phyloP scores from a whole-genome alignment of 148 eudicot genomes.

The Tetragonia tetragonoides region DNA sequence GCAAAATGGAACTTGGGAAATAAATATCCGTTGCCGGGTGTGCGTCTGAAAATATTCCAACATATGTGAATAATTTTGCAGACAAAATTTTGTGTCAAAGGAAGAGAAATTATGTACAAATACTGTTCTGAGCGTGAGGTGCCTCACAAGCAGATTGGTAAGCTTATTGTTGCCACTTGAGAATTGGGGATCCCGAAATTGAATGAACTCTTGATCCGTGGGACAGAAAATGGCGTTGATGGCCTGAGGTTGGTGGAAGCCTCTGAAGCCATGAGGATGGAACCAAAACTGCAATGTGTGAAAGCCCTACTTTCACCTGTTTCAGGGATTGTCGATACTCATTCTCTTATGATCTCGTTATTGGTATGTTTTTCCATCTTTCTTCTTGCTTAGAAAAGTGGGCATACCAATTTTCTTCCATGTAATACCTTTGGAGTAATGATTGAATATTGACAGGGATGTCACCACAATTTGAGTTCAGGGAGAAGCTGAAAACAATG shows the following conservation, averaged over 20 bases:
- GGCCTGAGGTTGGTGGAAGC: constrained; percentile 78
- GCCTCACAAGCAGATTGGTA: constrained; percentile 82
- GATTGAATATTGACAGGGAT: constrained; percentile 57
- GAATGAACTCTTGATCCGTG: constrained; percentile 54
- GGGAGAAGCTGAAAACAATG: constrained; percentile 92
- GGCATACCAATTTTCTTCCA: background rate
- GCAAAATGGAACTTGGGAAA: background rate
- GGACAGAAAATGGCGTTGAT: constrained; percentile 72
- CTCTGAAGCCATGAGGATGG: constrained; percentile 66
- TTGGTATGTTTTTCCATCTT: constrained; percentile 46
- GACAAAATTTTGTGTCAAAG: constrained; percentile 75
- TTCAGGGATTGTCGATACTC: constrained; percentile 80
- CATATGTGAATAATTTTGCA: constrained; percentile 27
- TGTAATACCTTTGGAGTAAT: constrained; percentile 29
- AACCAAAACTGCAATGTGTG: constrained; percentile 73
- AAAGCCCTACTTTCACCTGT: constrained; percentile 79
- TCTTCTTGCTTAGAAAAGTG: background rate
- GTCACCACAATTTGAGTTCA: constrained; percentile 54
- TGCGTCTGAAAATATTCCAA: background rate
- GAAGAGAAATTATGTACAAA: constrained; percentile 72
- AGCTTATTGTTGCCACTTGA: constrained; percentile 83
- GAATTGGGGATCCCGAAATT: constrained; percentile 71
- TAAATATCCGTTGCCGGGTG: background rate
- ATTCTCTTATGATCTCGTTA: constrained; percentile 78
- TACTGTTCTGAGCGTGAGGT: constrained; percentile 69